Evolutionary conservation across 345 rosid genomes (phyloP).

Genomic region (Lepidium africanum): DNA sequence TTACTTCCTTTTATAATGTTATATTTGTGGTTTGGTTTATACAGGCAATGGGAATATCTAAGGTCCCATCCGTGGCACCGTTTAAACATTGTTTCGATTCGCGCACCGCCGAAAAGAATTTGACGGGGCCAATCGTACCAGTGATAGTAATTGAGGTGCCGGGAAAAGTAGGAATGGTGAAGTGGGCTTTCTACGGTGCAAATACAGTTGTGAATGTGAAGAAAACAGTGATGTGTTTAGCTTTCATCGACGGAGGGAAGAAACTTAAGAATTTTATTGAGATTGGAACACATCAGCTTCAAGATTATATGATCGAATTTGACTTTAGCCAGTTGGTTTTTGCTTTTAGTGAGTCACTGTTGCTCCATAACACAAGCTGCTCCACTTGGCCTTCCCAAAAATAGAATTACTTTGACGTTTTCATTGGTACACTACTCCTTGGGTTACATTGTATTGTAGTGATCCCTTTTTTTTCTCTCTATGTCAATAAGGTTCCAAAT

Average conservation of each 20-base stretch:
- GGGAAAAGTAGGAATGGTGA: background rate
- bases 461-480: no score
- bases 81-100: constrained; percentile 9
- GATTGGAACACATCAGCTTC: constrained; percentile 24
- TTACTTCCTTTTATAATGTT: no score
- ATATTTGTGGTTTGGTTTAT: no score
- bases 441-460: no score
- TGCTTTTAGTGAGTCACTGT: constrained; percentile 28
- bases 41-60: constrained; percentile 1
- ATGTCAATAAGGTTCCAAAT: no score
- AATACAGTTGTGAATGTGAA: constrained; percentile 13
- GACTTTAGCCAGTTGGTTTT: constrained; percentile 1
- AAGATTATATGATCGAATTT: constrained; percentile 18
- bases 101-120: background rate
- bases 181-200: constrained; percentile 8
- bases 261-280: background rate
- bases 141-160: constrained; percentile 9
- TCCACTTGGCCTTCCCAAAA: constrained; percentile 3
- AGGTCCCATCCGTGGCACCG: background rate
- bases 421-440: no score
- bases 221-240: constrained; percentile 22
- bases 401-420: no score
- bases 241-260: constrained; percentile 18
- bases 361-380: constrained; percentile 18
- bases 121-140: background rate